A percentile compares a stretch with the other conserved stretches of the same genome.
Evolutionary conservation across 495 filamentous ascomycete species (phyloP).

Genomic region (Penicillium arizonense): DNA sequence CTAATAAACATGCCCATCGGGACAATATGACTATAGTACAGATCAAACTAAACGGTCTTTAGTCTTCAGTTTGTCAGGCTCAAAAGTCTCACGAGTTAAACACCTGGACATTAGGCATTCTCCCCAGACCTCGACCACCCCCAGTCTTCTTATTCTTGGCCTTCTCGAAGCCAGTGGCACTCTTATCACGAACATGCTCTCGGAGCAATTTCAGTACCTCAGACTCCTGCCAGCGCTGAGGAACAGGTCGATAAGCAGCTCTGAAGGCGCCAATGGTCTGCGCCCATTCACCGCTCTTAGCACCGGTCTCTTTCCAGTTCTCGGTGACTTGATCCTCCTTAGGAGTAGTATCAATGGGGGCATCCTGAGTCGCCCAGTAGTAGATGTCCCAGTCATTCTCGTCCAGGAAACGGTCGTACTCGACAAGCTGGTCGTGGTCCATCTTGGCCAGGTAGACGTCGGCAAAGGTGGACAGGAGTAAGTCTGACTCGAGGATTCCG

Average conservation of each 20-base stretch:
- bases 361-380: slow-evolving; percentile 98
- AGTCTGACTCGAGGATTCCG: slow-evolving; percentile 92
- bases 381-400: slow-evolving; percentile 99
- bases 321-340: slow-evolving; percentile 50
- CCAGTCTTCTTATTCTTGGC: slow-evolving; percentile 46
- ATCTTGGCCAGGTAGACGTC: slow-evolving; percentile 71
- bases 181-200: slow-evolving; percentile 69
- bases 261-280: slow-evolving; percentile 94
- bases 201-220: slow-evolving; percentile 75
- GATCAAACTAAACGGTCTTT: neutral
- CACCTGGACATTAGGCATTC: slow-evolving; percentile 54
- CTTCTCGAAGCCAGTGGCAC: slow-evolving; percentile 51
- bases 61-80: neutral
- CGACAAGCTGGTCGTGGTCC: slow-evolving; percentile 66
- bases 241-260: slow-evolving; percentile 90
- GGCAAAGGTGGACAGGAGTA: slow-evolving; percentile 95
- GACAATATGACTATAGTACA: slow-evolving; percentile 15
- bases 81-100: slow-evolving; percentile 32
- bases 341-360: slow-evolving; percentile 42
- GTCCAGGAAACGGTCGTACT: slow-evolving; percentile 94
- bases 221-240: slow-evolving; percentile 76
- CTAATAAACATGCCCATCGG: neutral
- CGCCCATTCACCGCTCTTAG: slow-evolving; percentile 81
- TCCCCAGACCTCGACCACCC: slow-evolving; percentile 47
- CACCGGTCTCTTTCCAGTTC: slow-evolving; percentile 51